Evolutionary conservation across 179 eudicot species (phyloP).

Genomic region (Beta lomatogona): DNA sequence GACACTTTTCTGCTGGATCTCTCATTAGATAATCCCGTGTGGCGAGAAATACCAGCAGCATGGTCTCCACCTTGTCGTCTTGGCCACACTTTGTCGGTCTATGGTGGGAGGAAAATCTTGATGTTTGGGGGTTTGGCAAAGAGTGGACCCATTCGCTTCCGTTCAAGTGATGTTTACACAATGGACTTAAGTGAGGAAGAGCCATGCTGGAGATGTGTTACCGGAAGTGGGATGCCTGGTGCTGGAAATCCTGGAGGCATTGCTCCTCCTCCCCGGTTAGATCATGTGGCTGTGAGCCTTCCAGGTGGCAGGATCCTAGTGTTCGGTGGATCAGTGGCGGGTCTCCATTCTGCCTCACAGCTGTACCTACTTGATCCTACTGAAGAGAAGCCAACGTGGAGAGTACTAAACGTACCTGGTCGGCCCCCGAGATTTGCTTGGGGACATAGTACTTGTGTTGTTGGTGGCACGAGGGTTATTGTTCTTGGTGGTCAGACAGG

Average conservation of each 20-base stretch:
- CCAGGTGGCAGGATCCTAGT: constrained; percentile 91
- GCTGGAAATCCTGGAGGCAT: constrained; percentile 93
- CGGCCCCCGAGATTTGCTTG: constrained; percentile 92
- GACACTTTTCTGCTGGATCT: constrained; percentile 91
- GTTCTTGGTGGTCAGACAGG: constrained; percentile 96
- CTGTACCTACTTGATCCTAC: constrained; percentile 91
- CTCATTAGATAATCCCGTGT: constrained; percentile 87
- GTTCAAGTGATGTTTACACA: constrained; percentile 93
- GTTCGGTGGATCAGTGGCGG: constrained; percentile 98
- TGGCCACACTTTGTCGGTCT: constrained; percentile 89
- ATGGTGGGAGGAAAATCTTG: constrained; percentile 87
- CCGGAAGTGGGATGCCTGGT: constrained; percentile 93
- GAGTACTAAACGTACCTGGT: constrained; percentile 85
- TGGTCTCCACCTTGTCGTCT: constrained; percentile 97
- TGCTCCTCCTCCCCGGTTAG: constrained; percentile 93
- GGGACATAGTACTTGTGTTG: constrained; percentile 97
- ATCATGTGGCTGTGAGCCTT: constrained; percentile 91
- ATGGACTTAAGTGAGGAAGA: constrained; percentile 95
- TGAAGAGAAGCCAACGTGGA: constrained; percentile 96
- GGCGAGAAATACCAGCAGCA: constrained; percentile 89
- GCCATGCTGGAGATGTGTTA: constrained; percentile 90
- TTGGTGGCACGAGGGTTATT: constrained; percentile 93
- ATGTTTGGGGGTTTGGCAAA: constrained; percentile 98
- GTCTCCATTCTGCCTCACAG: constrained; percentile 98
- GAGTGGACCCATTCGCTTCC: constrained; percentile 87